Evolutionary conservation across 2,329 filamentous ascomycete species (phyloP), one percentile per base, ranked within the genome.

Genomic region (Byssothecium circinans): DNA sequence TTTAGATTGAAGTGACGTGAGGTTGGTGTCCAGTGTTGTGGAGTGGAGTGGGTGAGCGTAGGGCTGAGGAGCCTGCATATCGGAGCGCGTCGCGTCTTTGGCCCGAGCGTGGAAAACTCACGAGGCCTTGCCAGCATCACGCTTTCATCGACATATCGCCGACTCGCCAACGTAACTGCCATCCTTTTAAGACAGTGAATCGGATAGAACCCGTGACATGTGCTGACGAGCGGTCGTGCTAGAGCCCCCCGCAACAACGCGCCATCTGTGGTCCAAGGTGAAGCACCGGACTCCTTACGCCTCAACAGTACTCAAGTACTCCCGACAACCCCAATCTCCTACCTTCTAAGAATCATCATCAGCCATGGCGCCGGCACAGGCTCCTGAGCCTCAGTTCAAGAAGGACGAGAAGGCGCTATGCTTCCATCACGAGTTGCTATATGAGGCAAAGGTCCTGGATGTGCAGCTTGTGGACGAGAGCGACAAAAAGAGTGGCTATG

Each of bases 381-480:
- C 65, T 20, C 67, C 67, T n/a, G 77, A 79, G 50, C 74, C 78
- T n/a, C 72, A 75, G 56, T 87, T 82, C 65, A 74, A 74, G 50
- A 86, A 85, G 67, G 91, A 97, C 68, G 94, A 99, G 78, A 90
- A 88, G 68, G 91, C 95, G 30, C 84, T 97, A 25, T 99, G 94
- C 77, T 97, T 97, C 69, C 94, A 99, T 71, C 89, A 92, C 75
- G 91, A 97, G 66, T 85, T 97, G 74, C 84, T 99, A 42, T 99
- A 99, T 69, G 94, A 99, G 74, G 94, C 94, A 58, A 97, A 97
- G 75, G 86, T 99, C 43, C 83, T 95, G 56, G 91, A 96, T 56
- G 80, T 89, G 25, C 84, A 81, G 60, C 75, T 77, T 70, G 78
- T 80, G 64, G 82, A 86, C 51, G 69, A 75, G 6, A 77, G 77